Base-by-base conservation (phyloP, 495 filamentous ascomycete genomes). In the Filosporella fistucella region DNA sequence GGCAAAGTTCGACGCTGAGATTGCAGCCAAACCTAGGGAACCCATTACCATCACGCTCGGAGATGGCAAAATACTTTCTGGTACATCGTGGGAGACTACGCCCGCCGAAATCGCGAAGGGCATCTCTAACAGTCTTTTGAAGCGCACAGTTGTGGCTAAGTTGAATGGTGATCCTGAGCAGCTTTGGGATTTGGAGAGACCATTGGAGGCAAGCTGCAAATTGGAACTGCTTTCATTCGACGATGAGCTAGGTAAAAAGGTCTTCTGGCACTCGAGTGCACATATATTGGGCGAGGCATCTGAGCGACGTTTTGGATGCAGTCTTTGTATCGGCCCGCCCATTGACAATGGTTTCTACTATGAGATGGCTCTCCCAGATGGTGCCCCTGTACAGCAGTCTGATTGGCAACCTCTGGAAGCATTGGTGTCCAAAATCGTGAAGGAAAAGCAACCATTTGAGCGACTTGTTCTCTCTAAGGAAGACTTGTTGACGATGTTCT, bases 341-440 rank as follows among this genome's bases (percentile, higher is more conserved):
- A 88, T 88, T 25, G 82, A 91, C 12, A 84, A 91, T 65, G 93
- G 94, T 28, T 98, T 97, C 76, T 97, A 94, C 74, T 97, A 97
- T 66, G 91, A 98, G 61, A 96, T 97, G 90, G 84, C 82, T 13
- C 77, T 96, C 17, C 84, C 84, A 20, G 85, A 80, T 20, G 79
- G 77, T 57, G 81, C 77, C 40, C 82, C 83, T 28, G 90, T 98
- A 20, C 74, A 75, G 45, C 68, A 80, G 42, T 64, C 71, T 34
- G 93, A 98, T 61, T 89, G 87, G 78, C 76, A 84, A 47, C 79
- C 88, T 0, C 68, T 98, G 28, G 89, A 94, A 62, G 83, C 66
- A 43, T 80, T 86, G 45, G 85, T 85, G 11, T 65, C 70, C 38
- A 80, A 83, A 52, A 85, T 89, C 47, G 88, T 95, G 59, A 96